Evolutionary conservation across 805 yeast species (phyloP).

Genomic region (Gaillardinia entomophila): DNA sequence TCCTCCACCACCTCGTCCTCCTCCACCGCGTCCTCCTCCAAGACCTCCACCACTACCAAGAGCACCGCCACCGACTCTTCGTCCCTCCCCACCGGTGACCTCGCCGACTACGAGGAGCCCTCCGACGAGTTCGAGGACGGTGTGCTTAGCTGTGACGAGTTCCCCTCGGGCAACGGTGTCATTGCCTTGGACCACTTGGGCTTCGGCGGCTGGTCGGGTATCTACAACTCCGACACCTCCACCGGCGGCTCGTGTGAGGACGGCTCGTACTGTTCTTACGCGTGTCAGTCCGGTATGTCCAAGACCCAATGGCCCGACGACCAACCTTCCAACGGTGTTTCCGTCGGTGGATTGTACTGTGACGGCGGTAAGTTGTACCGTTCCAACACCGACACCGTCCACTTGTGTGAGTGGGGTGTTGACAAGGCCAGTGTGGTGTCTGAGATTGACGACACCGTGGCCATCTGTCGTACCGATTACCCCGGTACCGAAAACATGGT

Average conservation of each 20-base stretch:
- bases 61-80: conserved; percentile 35
- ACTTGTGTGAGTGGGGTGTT: conserved; percentile 63
- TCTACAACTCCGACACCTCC: conserved; percentile 45
- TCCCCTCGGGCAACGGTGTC: conserved; percentile 85
- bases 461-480: conserved; percentile 73
- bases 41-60: conserved; percentile 15
- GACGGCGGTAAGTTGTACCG: conserved; percentile 57
- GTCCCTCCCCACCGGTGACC: conserved; percentile 25
- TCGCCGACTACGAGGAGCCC: conserved; percentile 53
- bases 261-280: conserved; percentile 71
- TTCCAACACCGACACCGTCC: conserved; percentile 44
- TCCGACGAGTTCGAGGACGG: conserved; percentile 67
- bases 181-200: conserved; percentile 44
- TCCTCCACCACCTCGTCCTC: conserved; percentile 12
- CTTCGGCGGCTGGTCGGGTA: conserved; percentile 40
- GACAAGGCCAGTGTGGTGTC: conserved; percentile 50
- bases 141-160: conserved; percentile 53
- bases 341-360: conserved; percentile 69
- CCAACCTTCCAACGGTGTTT: conserved; percentile 64
- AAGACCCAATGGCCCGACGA: conserved; percentile 72
- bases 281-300: conserved; percentile 76
- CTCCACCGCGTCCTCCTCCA: conserved; percentile 7
- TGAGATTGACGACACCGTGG: conserved; percentile 46
- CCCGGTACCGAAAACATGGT: conserved; percentile 82
- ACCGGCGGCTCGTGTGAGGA: conserved; percentile 47